These are phyloP conservation scores for Nicotiana obtusifolia DNA, from an alignment of 257 asterid species.

Conservation along the genomic window DNA sequence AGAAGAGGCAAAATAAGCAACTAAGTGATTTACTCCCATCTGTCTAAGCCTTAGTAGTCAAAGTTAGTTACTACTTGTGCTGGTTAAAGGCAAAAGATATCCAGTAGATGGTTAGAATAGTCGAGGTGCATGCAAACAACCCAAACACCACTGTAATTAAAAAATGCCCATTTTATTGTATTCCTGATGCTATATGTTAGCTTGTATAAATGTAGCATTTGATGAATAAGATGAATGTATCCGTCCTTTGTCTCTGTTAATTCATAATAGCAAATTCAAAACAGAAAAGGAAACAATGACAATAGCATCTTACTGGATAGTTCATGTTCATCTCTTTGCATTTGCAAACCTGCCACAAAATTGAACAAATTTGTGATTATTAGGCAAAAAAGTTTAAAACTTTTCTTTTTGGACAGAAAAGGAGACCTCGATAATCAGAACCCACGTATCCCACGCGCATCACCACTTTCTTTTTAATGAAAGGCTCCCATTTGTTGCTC, in stretches of 20 bases:
- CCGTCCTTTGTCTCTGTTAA: background rate
- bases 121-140: background rate
- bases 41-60: no score
- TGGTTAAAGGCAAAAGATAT: no score
- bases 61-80: no score
- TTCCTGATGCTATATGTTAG: no score
- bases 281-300: background rate
- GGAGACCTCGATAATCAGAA: slow-evolving; percentile 65
- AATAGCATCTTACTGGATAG: slow-evolving; percentile 50
- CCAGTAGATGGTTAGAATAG: no score
- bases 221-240: background rate
- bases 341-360: slow-evolving; percentile 62
- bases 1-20: no score
- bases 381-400: background rate
- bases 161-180: no score
- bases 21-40: no score
- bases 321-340: slow-evolving; percentile 62
- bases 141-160: no score
- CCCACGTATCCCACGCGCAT: slow-evolving; percentile 98
- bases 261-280: background rate
- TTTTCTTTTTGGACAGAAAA: background rate
- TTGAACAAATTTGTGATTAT: background rate
- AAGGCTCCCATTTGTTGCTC: slow-evolving; percentile 55
- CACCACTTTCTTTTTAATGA: slow-evolving; percentile 88
- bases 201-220: background rate